Percentiles rank a stretch among this genome's conserved stretches.
Evolutionary conservation across 2,329 filamentous ascomycete genomes (phyloP).

Genomic region (Metarhizium anisopliae): DNA sequence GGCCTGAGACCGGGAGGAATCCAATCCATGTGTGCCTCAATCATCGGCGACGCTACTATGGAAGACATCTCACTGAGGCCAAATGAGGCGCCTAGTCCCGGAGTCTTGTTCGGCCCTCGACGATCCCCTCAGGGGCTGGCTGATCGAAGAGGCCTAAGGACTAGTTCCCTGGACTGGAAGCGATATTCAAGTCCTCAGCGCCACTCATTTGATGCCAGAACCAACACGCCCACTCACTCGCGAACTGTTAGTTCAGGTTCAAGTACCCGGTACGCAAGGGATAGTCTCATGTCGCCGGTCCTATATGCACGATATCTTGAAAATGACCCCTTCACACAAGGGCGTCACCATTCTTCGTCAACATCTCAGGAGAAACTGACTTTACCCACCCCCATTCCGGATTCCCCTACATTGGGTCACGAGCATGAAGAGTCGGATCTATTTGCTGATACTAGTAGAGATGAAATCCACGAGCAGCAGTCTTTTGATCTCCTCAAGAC

Average conservation of each 20-base stretch:
- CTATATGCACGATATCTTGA: background rate
- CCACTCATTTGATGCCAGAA: background rate
- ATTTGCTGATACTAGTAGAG: background rate
- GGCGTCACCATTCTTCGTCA: background rate
- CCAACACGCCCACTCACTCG: background rate
- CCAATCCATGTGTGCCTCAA: constrained; percentile 1
- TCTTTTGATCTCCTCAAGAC: background rate
- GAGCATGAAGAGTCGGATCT: background rate
- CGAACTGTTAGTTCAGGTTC: background rate
- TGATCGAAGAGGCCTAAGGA: background rate
- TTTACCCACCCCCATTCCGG: background rate
- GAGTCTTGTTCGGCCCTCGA: background rate
- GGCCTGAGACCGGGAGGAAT: background rate
- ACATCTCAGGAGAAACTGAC: background rate
- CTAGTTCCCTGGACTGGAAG: background rate
- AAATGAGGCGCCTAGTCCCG: background rate
- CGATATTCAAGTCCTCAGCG: background rate
- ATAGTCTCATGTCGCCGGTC: background rate
- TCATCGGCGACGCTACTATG: background rate
- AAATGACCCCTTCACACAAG: background rate
- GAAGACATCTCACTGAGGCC: background rate
- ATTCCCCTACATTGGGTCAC: constrained; percentile 5
- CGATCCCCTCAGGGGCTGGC: background rate
- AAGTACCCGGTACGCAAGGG: background rate
- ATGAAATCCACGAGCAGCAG: background rate